Evolutionary conservation across 202 grass and related monocot genomes (phyloP), one percentile per base, ranked within the genome.

Genomic region (Eragrostis tef): DNA sequence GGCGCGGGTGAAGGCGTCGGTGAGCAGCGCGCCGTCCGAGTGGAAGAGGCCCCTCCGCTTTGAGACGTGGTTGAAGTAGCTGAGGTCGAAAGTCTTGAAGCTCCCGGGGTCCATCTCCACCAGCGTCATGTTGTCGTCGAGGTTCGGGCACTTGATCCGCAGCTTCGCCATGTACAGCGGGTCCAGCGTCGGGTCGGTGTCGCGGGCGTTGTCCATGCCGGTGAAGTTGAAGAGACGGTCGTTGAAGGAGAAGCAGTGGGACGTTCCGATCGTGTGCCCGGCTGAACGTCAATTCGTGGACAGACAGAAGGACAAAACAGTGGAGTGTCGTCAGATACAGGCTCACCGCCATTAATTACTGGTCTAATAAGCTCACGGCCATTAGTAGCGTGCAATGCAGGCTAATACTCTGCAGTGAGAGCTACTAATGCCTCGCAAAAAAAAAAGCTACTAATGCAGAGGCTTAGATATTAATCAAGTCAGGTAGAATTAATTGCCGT

Each of bases 21-120:
- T 84, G 24, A 98, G 92, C 11, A 98, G 92, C 2, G 87, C 85
- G 45, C 86, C 88, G 27, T 98, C 92, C 25, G 95, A 94, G 43
- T 95, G 87, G 80, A 98, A 95, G 53, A 98, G 76, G 3, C 92
- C 95, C 60, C 92, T 82, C 17, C 90, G 83, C 85, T 90, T 91
- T 36, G 77, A 69, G 1, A 98, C 88, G 54, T 77, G 19, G 67
- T 26, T 81, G 86, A 22, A 98, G 83, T 98, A 98, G 41, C 62
- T 39, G 0, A 86, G 73, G 85, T 98, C 95, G 63, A 98, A 98
- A 26, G 95, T 93, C 64, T 15, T 88, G 85, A 83, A 91, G 86
- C 90, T 98, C 0, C 94, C 92, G 0, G 94, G 94, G 79, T 98
- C 92, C 94, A 98, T 98, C 86, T 94, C 92, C 74, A 93, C 90